Base-by-base conservation (phyloP, 306 rosid species). In the Corylus heterophylla region DNA sequence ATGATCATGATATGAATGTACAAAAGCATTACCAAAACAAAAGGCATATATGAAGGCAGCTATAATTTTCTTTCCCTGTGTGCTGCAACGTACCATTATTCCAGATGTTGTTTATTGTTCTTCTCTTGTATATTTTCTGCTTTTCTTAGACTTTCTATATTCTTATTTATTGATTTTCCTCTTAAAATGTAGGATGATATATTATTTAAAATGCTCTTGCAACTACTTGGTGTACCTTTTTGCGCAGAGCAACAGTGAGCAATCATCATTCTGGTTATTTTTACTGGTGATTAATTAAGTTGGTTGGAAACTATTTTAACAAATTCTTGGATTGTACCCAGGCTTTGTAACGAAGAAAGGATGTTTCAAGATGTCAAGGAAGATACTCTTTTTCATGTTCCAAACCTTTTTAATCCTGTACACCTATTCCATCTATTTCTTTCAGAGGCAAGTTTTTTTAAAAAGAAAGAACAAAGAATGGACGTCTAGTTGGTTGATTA, bases 391-490 rank as follows among this genome's bases (percentile, higher is more conserved):
- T 85, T 87, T 71, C 67, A 72, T 78, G 82, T 88, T 82, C 81
- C 80, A 8, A 90, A 92, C 71, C 48, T 91, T 84, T 92, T 94
- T 69, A 85, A 88, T 86, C 92, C 94, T 61, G 89, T 92, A 55
- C 74, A 83, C 80, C 81, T 89, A 62, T 92, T 94, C 87, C 97
- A 94, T 79, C 82, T 94, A 77, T 94, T 92, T 84, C 98, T 92
- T 79, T 78, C 86, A 31, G 85, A 91, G 95, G 97, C 76, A 87
- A 86, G 89, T 76, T 73, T 67, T 71, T 6, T n/a, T 17, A 22
- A 22, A 13, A 61, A 31, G 35, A 63, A 12, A 69, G n/a, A 54
- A 51, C 48, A 14, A 63, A 31, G 54, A 14, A 69, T 17, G 54
- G 58, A 48, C 71, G 39, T 62, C 68, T 55, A 25, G 42, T 7